Conservation (phyloP, 108 stramenopile species). For the Epithemia pelagica region DNA sequence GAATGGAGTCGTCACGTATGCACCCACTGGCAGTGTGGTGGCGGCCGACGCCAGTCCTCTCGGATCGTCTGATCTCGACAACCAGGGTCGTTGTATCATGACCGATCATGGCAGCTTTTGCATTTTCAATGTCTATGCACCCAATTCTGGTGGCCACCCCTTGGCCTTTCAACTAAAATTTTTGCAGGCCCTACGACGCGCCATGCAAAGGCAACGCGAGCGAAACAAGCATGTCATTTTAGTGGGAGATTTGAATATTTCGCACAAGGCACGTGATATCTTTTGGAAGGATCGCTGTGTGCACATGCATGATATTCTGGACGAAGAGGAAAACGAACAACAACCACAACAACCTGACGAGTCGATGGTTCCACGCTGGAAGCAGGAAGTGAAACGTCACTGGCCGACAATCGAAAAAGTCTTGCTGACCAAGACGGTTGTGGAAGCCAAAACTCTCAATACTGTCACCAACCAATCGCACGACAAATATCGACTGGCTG, state of each 20-base stretch:
- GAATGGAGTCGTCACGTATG: conserved; percentile 90
- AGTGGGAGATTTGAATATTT: conserved; percentile 85
- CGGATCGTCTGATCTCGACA: conserved; percentile 56
- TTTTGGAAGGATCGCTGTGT: conserved; percentile 59
- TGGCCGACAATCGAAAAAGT: conserved; percentile 50
- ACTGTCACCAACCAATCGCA: conserved; percentile 57
- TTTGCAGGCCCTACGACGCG: conserved; percentile 61
- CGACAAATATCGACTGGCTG: conserved; percentile 62
- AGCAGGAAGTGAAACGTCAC: conserved; percentile 42
- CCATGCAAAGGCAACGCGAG: conserved; percentile 55
- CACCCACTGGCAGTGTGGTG: conserved; percentile 30
- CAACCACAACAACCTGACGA: not conserved
- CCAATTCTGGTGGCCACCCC: conserved; percentile 47
- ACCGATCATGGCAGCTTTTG: conserved; percentile 86
- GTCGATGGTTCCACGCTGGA: conserved; percentile 51
- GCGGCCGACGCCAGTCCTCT: conserved; percentile 55
- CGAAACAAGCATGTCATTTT: conserved; percentile 65
- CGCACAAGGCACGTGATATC: conserved; percentile 45
- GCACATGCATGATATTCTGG: conserved; percentile 46
- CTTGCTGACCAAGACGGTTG: conserved; percentile 48
- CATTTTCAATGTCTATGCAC: conserved; percentile 91
- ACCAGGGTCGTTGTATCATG: conserved; percentile 83
- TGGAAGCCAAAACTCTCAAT: conserved; percentile 64
- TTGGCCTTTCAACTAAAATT: conserved; percentile 74
- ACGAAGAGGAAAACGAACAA: conserved; percentile 15